Percentiles rank a stretch among this genome's conserved stretches.
phyloP scores from a whole-genome alignment of 2,329 filamentous ascomycete species.

The Bertia moriformis region DNA sequence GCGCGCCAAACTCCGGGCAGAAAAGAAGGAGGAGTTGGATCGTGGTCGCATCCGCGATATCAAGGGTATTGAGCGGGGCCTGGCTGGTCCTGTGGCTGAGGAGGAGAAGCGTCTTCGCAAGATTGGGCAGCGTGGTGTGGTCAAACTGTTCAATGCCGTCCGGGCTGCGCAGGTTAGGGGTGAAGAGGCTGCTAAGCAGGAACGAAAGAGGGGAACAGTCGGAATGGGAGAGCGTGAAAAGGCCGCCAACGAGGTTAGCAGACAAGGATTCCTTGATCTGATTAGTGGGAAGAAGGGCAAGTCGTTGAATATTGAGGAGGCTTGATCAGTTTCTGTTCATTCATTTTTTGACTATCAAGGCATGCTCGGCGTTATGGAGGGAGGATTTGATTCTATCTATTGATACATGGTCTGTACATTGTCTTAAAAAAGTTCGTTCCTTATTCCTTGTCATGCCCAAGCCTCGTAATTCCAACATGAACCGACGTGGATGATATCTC shows the following conservation, averaged over 20 bases:
- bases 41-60: neutral
- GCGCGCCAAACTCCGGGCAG: neutral
- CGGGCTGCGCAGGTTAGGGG: neutral
- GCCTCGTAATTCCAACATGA: no score
- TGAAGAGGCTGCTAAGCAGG: neutral
- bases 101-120: conserved; percentile 1
- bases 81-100: neutral
- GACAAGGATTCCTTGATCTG: neutral
- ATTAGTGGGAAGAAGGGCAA: neutral
- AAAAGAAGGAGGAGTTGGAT: conserved; percentile 1
- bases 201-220: neutral
- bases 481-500: no score
- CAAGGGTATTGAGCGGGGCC: neutral
- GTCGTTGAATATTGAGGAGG: neutral
- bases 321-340: no score
- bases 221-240: conserved; percentile 1
- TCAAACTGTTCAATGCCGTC: conserved; percentile 1
- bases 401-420: no score
- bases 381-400: no score
- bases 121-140: conserved; percentile 1
- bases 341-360: no score
- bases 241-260: conserved; percentile 1
- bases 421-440: no score
- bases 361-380: no score
- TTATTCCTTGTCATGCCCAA: no score